A percentile compares a stretch with the other conserved stretches of the same genome.
These are phyloP conservation scores for Beauveria varroae DNA, from an alignment of 2,329 filamentous ascomycete genomes.

Conservation along the genomic window DNA sequence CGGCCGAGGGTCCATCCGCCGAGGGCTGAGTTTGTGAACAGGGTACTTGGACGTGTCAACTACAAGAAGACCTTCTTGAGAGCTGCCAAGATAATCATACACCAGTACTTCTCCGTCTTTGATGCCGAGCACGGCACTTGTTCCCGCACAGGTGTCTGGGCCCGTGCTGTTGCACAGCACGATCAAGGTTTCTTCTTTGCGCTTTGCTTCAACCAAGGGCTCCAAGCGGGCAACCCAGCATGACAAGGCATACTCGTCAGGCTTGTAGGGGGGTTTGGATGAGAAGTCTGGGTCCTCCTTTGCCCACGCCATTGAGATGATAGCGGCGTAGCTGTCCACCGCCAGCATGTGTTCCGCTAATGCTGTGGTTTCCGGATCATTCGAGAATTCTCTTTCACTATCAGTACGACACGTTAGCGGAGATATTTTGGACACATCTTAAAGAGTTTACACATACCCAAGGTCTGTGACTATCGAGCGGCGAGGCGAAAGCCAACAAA, in stretches of 20 bases:
- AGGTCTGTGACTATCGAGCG: not conserved
- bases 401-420: not conserved
- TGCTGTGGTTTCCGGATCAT: not conserved
- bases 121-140: slow-evolving; percentile 63
- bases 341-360: slow-evolving; percentile 44
- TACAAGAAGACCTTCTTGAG: slow-evolving; percentile 59
- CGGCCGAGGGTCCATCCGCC: not conserved
- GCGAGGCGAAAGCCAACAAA: not conserved
- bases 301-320: slow-evolving; percentile 76
- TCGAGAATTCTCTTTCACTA: not conserved
- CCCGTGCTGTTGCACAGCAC: slow-evolving; percentile 67
- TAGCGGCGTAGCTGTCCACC: slow-evolving; percentile 49
- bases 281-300: slow-evolving; percentile 42
- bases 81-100: slow-evolving; percentile 64
- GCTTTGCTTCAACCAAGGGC: slow-evolving; percentile 31
- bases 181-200: slow-evolving; percentile 52
- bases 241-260: slow-evolving; percentile 64
- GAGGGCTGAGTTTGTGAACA: slow-evolving; percentile 32
- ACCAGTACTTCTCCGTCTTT: slow-evolving; percentile 57
- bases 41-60: slow-evolving; percentile 51
- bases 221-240: slow-evolving; percentile 71
- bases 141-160: slow-evolving; percentile 65
- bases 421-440: not conserved
- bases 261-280: slow-evolving; percentile 44
- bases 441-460: not conserved